Evolutionary conservation across 257 asterid species (phyloP).

Genomic region (Solanum medicagineum): DNA sequence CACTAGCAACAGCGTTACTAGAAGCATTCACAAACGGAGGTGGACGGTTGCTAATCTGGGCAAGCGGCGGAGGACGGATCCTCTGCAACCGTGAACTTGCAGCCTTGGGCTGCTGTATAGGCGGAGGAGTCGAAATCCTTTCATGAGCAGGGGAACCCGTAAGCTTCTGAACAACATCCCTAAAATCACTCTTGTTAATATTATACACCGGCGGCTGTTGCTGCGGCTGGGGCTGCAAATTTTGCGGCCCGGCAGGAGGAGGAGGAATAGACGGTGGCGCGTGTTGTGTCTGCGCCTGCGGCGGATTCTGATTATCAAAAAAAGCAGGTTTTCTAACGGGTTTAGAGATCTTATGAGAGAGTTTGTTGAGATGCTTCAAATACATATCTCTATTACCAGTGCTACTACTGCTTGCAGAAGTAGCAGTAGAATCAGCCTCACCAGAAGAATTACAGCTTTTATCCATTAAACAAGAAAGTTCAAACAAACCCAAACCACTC

Average conservation of each 20-base stretch:
- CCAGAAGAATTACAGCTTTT: conserved; percentile 19
- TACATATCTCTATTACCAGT: conserved; percentile 2
- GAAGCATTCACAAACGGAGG: conserved; percentile 9
- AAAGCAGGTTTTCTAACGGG: conserved; percentile 4
- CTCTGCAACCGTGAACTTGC: conserved; percentile 71
- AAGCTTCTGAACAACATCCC: conserved; percentile 83
- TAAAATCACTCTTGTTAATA: conserved; percentile 73
- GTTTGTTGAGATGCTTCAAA: conserved; percentile 23
- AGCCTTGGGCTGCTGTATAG: conserved; percentile 38
- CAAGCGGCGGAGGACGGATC: conserved; percentile 88
- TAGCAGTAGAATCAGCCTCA: neutral
- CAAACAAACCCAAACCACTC: neutral
- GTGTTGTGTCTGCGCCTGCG: neutral
- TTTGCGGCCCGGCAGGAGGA: neutral
- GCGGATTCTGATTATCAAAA: conserved; percentile 1
- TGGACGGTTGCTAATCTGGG: conserved; percentile 51
- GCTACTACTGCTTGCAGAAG: neutral
- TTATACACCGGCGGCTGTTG: conserved; percentile 85
- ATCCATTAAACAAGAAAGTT: conserved; percentile 8
- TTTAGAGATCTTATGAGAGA: conserved; percentile 28
- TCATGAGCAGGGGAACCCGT: conserved; percentile 82
- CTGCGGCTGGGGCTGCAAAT: conserved; percentile 8
- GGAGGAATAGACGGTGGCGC: conserved; percentile 1
- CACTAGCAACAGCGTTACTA: neutral
- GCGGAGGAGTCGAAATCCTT: conserved; percentile 37